phyloP scores from a whole-genome alignment of 2,329 filamentous ascomycete genomes.

The Septoria petroselini region DNA sequence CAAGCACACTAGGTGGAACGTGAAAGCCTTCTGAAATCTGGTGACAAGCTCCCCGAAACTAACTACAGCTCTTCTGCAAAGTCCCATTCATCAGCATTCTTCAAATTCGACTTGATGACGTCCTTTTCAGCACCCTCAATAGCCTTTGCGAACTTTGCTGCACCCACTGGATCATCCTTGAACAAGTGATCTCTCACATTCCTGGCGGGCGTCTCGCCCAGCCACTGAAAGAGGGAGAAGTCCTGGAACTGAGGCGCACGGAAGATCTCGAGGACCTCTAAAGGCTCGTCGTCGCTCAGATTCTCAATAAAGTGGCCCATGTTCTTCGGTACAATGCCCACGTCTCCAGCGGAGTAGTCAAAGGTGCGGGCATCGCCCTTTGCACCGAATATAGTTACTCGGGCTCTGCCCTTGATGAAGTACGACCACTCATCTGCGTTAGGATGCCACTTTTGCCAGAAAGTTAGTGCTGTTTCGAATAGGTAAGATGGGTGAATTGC shows the following conservation, averaged over 20 bases:
- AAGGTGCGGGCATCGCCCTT: conserved; percentile 69
- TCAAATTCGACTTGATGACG: conserved; percentile 36
- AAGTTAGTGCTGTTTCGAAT: no score
- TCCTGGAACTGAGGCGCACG: conserved; percentile 62
- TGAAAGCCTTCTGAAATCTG: not conserved
- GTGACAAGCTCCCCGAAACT: no score
- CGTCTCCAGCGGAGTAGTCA: conserved; percentile 71
- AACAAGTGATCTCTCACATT: conserved; percentile 60
- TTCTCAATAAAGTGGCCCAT: conserved; percentile 84
- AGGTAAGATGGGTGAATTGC: no score
- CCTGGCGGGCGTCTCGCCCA: conserved; percentile 66
- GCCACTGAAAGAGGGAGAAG: conserved; percentile 72
- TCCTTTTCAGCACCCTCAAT: conserved; percentile 61
- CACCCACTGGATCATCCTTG: conserved; percentile 57
- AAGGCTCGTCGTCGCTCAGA: conserved; percentile 66
- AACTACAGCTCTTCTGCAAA: conserved; percentile 4
- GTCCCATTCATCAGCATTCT: conserved; percentile 11
- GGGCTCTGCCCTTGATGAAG: conserved; percentile 68
- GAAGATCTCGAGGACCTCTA: conserved; percentile 76
- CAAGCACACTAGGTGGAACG: not conserved
- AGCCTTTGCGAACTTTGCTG: conserved; percentile 60
- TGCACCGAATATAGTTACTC: conserved; percentile 71
- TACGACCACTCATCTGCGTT: conserved; percentile 78
- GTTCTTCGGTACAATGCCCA: conserved; percentile 71
- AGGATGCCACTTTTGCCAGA: conserved; percentile 60